Percentiles rank a stretch among this genome's conserved stretches.
These are phyloP conservation scores for Epichloe hybrida DNA, from an alignment of 2,329 filamentous ascomycete species.

Conservation along the genomic window DNA sequence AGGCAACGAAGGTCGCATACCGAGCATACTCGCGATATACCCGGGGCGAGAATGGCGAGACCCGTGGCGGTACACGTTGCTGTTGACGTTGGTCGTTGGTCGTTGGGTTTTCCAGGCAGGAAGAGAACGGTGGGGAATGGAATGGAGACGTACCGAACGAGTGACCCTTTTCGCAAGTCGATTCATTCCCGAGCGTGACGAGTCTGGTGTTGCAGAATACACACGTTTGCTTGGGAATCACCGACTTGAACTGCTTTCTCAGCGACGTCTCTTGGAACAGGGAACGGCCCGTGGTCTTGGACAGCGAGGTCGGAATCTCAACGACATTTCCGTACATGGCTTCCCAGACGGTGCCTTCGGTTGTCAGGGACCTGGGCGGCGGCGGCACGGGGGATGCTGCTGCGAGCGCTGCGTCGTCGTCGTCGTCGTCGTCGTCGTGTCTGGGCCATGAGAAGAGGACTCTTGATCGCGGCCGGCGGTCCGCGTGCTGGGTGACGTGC, in stretches of 20 bases:
- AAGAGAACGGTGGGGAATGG: not conserved
- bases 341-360: slow-evolving; percentile 42
- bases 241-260: slow-evolving; percentile 24
- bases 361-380: slow-evolving; percentile 25
- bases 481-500: slow-evolving; percentile 34
- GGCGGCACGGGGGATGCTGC: not conserved
- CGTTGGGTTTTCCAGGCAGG: not conserved
- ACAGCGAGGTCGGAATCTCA: slow-evolving; percentile 28
- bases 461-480: slow-evolving; percentile 25
- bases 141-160: slow-evolving; percentile 23
- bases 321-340: slow-evolving; percentile 44
- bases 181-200: slow-evolving; percentile 18
- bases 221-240: slow-evolving; percentile 27
- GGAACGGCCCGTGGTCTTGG: slow-evolving; percentile 8
- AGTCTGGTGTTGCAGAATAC: slow-evolving; percentile 31
- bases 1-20: slow-evolving; percentile 41
- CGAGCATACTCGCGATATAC: slow-evolving; percentile 38
- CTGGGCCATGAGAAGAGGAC: slow-evolving; percentile 24
- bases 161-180: slow-evolving; percentile 26
- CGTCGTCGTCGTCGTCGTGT: slow-evolving; percentile 3
- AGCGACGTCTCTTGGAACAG: slow-evolving; percentile 14
- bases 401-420: slow-evolving; percentile 1
- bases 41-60: slow-evolving; percentile 39
- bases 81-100: slow-evolving; percentile 9
- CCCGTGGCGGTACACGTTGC: slow-evolving; percentile 41